phyloP scores from a whole-genome alignment of 1,284 basidiomycete genomes.

The Malassezia slooffiae region DNA sequence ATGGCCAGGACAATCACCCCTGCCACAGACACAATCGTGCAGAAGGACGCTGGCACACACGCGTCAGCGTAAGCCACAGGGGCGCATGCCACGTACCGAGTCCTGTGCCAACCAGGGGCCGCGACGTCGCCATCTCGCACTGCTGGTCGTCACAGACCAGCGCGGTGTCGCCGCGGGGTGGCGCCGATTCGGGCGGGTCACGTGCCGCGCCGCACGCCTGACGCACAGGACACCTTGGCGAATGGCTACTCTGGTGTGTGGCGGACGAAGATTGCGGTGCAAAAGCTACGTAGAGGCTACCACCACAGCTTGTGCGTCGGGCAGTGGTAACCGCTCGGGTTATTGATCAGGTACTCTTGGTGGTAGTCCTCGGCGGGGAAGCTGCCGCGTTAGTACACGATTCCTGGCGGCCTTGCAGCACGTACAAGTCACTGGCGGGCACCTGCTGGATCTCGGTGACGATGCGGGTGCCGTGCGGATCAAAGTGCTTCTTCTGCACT shows the following conservation, averaged over 20 bases:
- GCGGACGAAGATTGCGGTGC: no score
- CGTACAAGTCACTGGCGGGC: constrained; percentile 15
- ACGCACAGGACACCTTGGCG: no score
- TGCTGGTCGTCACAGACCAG: no score
- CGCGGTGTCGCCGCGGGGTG: no score
- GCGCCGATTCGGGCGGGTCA: no score
- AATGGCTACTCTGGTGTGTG: no score
- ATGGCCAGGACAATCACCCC: constrained; percentile 52
- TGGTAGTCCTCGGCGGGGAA: constrained; percentile 41
- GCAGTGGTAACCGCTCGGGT: constrained; percentile 39
- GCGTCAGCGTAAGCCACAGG: not conserved
- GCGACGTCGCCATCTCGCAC: constrained; percentile 20
- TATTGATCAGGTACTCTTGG: constrained; percentile 39
- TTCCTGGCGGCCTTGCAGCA: constrained; percentile 6
- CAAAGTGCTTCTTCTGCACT: constrained; percentile 66
- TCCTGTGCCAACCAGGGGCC: constrained; percentile 29
- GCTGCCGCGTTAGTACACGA: constrained; percentile 11
- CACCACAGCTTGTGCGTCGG: constrained; percentile 24
- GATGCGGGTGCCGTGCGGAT: constrained; percentile 61
- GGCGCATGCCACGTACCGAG: constrained; percentile 26
- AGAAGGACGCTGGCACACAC: constrained; percentile 53
- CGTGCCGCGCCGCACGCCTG: no score
- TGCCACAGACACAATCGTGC: constrained; percentile 51
- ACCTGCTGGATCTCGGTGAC: constrained; percentile 53
- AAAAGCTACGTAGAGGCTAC: constrained; percentile 1